Evolutionary conservation across 768 basidiomycete species (phyloP), one percentile per base, ranked within the genome.

Genomic region (Crepidotus variabilis): DNA sequence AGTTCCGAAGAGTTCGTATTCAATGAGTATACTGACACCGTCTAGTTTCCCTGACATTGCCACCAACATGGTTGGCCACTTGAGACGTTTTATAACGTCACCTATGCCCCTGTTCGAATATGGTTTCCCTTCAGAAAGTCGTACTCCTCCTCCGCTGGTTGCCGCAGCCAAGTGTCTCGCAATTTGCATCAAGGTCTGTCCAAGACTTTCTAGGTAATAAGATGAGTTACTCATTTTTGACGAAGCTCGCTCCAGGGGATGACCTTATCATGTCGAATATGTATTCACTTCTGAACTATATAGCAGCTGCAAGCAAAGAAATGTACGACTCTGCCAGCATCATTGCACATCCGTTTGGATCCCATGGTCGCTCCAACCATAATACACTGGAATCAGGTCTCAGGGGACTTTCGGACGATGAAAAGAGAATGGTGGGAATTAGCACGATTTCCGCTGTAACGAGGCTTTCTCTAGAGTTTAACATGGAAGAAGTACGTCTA

Each of bases 231-330:
- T 39, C 58, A 20, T 45, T 23, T 53, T 43, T 61, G 48, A 54
- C 36, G 58, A 50, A 94, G 92, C 76, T 92, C 36, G 86, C 90
- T 14, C 88, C 90, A 14, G 91, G 90, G 45, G 90, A 94, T 61
- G 94, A 94, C 66, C 80, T 94, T 35, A 81, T 91, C 67, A 87
- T 94, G 83, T 98, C 95, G 2, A 92, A 94, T 62, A 89, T 98
- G 86, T 98, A 98, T 69, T 97, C 96, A 4, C 81, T 98, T 11
- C 79, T 98, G 57, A 98, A 98, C 67, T 90, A 91, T 68, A 88
- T 98, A 57, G 85, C 91, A 1, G 85, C 90, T 2, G 86, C 92
- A 2, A 88, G 86, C 75, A 90, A 89, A 65, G 90, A 90, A 48
- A 80, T 84, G 33, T 79, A 79, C 34, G 88, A 88, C 50, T 74